Percentiles rank a stretch among this genome's conserved stretches.
These are phyloP conservation scores for Pisolithus thermaeus DNA, from an alignment of 1,284 basidiomycete genomes.

Conservation along the genomic window DNA sequence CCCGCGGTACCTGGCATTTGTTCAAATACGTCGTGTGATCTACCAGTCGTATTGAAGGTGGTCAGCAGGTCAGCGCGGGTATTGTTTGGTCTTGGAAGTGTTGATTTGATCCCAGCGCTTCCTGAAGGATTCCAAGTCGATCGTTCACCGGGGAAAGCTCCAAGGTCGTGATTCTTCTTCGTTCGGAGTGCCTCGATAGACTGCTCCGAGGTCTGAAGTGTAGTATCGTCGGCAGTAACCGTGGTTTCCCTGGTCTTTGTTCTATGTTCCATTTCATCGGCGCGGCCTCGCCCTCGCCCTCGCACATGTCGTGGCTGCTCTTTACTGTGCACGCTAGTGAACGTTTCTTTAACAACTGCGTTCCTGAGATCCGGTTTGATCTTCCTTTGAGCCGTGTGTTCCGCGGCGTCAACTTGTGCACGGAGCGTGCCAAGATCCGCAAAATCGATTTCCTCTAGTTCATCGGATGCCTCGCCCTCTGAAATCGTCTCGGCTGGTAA, in stretches of 20 bases:
- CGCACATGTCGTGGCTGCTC: background rate
- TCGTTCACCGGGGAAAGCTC: background rate
- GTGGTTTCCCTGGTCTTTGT: background rate
- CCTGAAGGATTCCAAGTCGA: too few species aligned
- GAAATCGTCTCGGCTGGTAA: constrained; percentile 14
- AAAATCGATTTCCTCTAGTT: constrained; percentile 61
- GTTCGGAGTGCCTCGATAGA: constrained; percentile 2
- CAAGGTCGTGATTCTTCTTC: background rate
- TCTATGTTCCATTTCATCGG: background rate
- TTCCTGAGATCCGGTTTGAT: background rate
- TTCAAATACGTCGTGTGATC: too few species aligned
- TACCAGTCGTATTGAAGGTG: too few species aligned
- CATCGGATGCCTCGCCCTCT: constrained; percentile 27
- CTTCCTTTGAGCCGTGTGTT: constrained; percentile 3
- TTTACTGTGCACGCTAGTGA: constrained; percentile 22
- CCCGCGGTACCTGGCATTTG: too few species aligned
- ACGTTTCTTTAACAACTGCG: constrained; percentile 17
- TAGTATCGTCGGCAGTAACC: background rate
- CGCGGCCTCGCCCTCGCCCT: background rate
- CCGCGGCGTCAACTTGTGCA: constrained; percentile 17
- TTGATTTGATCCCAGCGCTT: too few species aligned
- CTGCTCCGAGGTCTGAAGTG: background rate
- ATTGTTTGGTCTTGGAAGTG: too few species aligned
- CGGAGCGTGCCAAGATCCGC: constrained; percentile 47
- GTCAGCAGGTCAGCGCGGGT: too few species aligned